Evolutionary conservation across 2,329 filamentous ascomycete species (phyloP), one percentile per base, ranked within the genome.

Genomic region (Ophiostoma ulmi): DNA sequence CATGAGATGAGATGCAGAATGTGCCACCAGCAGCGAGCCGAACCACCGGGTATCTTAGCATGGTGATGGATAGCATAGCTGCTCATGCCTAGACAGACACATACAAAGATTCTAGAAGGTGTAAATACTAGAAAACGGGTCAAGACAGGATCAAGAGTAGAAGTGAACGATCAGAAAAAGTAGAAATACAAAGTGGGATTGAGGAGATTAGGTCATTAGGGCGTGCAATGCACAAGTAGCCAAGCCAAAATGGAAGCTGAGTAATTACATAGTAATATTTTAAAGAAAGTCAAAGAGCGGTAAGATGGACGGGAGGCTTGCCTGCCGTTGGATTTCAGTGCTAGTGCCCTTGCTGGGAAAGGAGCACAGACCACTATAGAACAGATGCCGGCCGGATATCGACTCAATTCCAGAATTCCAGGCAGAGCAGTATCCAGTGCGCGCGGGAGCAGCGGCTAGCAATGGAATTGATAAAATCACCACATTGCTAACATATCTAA

Each of bases 161-260:
- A 58, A 58, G 52, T n/a, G 26, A 58, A 58, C 11, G 52, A 22
- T 26, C 2, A 26, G 22, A 17, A 14, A 26, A 58, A 58, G 8
- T 58, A 58, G 52, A 58, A 58, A 58, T 58, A 58, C 2, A 31
- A 58, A 58, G 52, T 58, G 52, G 52, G n/a, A 58, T 58, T 22
- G 52, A 58, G 52, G 52, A 58, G 52, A 58, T 58, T 58, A 58
- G 52, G 52, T 22, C n/a, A 26, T n/a, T 48, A 48, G 44, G 44
- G 44, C 44, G 52, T 58, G n/a, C 8, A 58, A 58, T 58, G n/a
- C n/a, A 17, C 14, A 26, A 58, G n/a, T 26, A 26, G 52, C 52
- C n/a, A 58, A 58, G 52, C 52, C 52, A 58, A 14, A 58, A 5
- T 58, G 52, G 52, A n/a, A 58, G 52, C 52, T 58, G 52, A 44